phyloP scores from a whole-genome alignment of 1,284 basidiomycete species.

The Ustilago hordei region DNA sequence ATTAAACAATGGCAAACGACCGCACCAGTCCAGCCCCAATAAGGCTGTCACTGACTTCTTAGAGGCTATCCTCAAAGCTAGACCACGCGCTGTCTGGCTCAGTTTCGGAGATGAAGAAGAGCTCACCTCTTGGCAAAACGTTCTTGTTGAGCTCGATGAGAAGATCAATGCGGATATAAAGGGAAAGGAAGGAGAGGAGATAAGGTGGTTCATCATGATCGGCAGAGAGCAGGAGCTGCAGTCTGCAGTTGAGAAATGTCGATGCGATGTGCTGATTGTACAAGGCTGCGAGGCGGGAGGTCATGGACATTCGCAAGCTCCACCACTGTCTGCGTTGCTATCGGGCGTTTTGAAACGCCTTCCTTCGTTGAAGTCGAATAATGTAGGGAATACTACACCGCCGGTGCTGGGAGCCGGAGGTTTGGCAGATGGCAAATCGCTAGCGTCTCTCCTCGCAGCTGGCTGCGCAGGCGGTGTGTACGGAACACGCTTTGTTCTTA shows the following conservation, averaged over 20 bases:
- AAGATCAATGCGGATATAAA: constrained; percentile 35
- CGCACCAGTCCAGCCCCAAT: constrained; percentile 12
- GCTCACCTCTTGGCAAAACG: constrained; percentile 45
- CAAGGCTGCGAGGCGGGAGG: constrained; percentile 65
- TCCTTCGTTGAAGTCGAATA: constrained; percentile 32
- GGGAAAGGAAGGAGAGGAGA: constrained; percentile 21
- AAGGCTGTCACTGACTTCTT: constrained; percentile 41
- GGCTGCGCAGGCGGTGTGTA: constrained; percentile 65
- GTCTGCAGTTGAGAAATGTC: constrained; percentile 45
- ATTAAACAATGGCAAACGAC: constrained; percentile 44
- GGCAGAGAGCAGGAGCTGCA: constrained; percentile 52
- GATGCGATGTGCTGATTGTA: constrained; percentile 61
- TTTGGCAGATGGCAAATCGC: constrained; percentile 49
- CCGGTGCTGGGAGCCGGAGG: constrained; percentile 64
- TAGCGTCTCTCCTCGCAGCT: constrained; percentile 55
- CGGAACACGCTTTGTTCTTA: constrained; percentile 65
- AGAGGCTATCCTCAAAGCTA: constrained; percentile 44
- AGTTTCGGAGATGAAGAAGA: constrained; percentile 60
- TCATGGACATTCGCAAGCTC: constrained; percentile 61
- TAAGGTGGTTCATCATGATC: constrained; percentile 60
- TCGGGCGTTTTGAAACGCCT: constrained; percentile 24
- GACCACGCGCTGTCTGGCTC: constrained; percentile 63
- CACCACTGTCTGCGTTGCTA: constrained; percentile 54
- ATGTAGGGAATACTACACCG: constrained; percentile 19
- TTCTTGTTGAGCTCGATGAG: constrained; percentile 46